Base-by-base conservation (phyloP, 2,329 filamentous ascomycete genomes). In the Apiospora phragmitis region DNA sequence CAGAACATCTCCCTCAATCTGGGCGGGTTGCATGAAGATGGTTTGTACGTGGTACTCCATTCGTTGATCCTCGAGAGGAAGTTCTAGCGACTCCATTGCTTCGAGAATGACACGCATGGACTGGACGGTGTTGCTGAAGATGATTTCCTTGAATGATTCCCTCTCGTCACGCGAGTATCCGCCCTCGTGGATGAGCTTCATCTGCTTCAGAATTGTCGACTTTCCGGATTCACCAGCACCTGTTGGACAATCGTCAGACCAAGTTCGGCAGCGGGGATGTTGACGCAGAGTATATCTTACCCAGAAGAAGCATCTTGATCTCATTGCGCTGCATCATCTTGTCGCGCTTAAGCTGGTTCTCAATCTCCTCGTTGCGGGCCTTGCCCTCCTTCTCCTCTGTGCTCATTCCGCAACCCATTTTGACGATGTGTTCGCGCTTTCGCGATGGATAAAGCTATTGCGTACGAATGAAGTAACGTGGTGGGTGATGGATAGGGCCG, bases 371-470 rank as follows among this genome's bases (percentile, higher is more conserved):
- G 83, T 99, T 98, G 79, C 96, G 92, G 88, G 94, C 94, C 93
- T 98, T 98, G 86, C 96, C 95, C 94, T 98, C 96, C 92, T 98
- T 98, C 87, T 98, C 96, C 88, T 98, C 96, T 81, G 96, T 97
- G 84, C 95, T 98, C 94, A 98, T 97, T 86, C 95, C 95, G 85
- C 96, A 99, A 91, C 96, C 96, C 96, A 99, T 99, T 80, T 88
- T 94, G 92, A 82, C 86, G 84, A 83, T 73, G 76, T 72, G 21
- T 62, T 69, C 45, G 59, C 69, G 69, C 26, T 69, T 71, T 65
- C 70, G 67, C 65, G 51, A 72, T 68, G 45, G 29, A 68, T 42
- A 69, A 71, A 67, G 73, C 72, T 70, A 68, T 29, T 32, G 51
- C 41, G 7, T 55, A 69, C 47, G 67, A 42, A 51, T 55, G 45